Percentiles rank a stretch among this genome's conserved stretches.
phyloP scores from a whole-genome alignment of 2,329 filamentous ascomycete genomes.

The Aspergillus fischeri region DNA sequence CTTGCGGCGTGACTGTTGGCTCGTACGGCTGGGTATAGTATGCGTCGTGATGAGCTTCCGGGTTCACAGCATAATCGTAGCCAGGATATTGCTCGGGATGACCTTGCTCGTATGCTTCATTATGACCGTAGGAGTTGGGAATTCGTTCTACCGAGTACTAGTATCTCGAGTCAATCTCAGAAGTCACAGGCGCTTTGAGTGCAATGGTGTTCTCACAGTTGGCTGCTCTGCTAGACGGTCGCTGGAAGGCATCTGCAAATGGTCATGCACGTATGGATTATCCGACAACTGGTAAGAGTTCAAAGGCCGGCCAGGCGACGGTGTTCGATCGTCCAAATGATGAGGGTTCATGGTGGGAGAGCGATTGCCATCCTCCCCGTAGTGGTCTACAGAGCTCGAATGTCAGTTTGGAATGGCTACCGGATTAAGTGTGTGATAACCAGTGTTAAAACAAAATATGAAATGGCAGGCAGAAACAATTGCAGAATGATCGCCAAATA shows the following conservation, averaged over 20 bases:
- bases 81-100: constrained; percentile 48
- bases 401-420: constrained; percentile 19
- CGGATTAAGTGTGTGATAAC: neutral
- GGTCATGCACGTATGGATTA: constrained; percentile 60
- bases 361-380: constrained; percentile 40
- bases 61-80: constrained; percentile 70
- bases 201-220: constrained; percentile 56
- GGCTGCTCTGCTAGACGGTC: constrained; percentile 81
- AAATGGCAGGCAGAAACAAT: neutral
- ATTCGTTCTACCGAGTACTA: constrained; percentile 70
- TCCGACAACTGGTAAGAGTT: constrained; percentile 81
- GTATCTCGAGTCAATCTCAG: constrained; percentile 6
- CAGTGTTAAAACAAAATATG: neutral
- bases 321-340: constrained; percentile 56
- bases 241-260: constrained; percentile 66
- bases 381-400: constrained; percentile 32
- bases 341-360: constrained; percentile 50
- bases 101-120: constrained; percentile 56
- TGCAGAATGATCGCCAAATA: neutral
- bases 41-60: constrained; percentile 79
- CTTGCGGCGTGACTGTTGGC: constrained; percentile 54
- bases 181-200: neutral
- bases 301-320: constrained; percentile 71
- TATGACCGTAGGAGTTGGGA: constrained; percentile 58
- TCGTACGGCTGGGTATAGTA: constrained; percentile 84